A percentile compares a stretch with the other conserved stretches of the same genome.
Conservation (phyloP, 352 stramenopile species). For the Pythium angustatum region DNA sequence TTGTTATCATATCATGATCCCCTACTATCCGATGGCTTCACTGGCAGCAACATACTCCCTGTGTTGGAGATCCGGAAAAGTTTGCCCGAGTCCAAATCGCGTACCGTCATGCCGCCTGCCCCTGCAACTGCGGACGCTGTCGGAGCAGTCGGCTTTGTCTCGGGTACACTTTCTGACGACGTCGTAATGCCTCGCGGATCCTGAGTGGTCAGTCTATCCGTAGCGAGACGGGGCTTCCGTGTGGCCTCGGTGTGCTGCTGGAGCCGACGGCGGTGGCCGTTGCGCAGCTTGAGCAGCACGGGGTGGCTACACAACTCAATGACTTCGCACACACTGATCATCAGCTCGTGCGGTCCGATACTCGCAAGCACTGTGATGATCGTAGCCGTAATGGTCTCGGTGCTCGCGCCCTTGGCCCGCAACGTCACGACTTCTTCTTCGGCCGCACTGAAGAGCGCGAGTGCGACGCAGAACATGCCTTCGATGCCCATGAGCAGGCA, state of each 20-base stretch:
- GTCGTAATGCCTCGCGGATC: too few relatives aligned
- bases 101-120: slow-evolving; percentile 52
- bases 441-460: slow-evolving; percentile 67
- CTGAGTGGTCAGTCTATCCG: too few relatives aligned
- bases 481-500: slow-evolving; percentile 80
- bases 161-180: too few relatives aligned
- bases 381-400: slow-evolving; percentile 67
- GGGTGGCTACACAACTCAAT: slow-evolving; percentile 75
- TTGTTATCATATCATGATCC: slow-evolving; percentile 17
- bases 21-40: slow-evolving; percentile 30
- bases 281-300: slow-evolving; percentile 76
- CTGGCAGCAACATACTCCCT: slow-evolving; percentile 58
- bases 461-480: slow-evolving; percentile 72
- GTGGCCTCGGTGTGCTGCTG: slow-evolving; percentile 41
- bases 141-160: too few relatives aligned
- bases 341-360: slow-evolving; percentile 59
- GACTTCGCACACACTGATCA: slow-evolving; percentile 79
- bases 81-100: slow-evolving; percentile 69
- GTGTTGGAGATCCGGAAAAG: slow-evolving; percentile 67
- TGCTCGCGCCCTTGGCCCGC: slow-evolving; percentile 38
- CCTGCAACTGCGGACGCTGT: neutral
- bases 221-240: neutral
- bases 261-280: slow-evolving; percentile 65
- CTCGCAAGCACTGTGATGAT: slow-evolving; percentile 53
- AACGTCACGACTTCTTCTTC: slow-evolving; percentile 58